Evolutionary conservation across 441 rosid genomes (phyloP), one percentile per base, ranked within the genome.

Genomic region (Kokia cookei): DNA sequence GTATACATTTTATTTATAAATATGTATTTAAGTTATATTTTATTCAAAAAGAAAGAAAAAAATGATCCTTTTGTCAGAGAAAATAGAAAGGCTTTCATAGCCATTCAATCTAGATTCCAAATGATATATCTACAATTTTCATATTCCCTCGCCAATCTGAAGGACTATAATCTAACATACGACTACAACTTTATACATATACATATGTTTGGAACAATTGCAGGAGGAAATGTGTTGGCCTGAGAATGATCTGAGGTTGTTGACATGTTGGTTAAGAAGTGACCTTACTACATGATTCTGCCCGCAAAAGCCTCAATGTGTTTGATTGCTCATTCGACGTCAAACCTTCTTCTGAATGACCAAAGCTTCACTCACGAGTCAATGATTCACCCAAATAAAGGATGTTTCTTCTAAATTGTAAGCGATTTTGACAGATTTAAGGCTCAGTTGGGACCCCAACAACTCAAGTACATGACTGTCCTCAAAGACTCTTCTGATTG

Each of bases 401-500:
- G 43, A 61, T 45, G 22, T 61, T 32, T 29, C 17, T 27, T 29
- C 40, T 29, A 13, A 61, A 32, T 32, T 32, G 37, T 32, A 32
- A 32, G 37, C 6, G 6, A 32, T 32, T 1, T 32, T 32, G 8
- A 4, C 10, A 6, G 13, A 54, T 3, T 57, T 11, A 58, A 3
- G n/a, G 5, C 5, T 57, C 35, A 57, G 35, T 73, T 69, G 1
- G 83, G 82, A 57, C 81, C 84, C 87, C 84, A 84, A 19, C 85
- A 84, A 37, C 84, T 84, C 71, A 84, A 72, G 73, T 76, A 78
- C 82, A 80, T 75, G 80, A 79, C 81, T 37, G 51, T 79, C 72
- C 79, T 78, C 43, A 80, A 42, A 8, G 85, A 75, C 43, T 80
- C 85, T 53, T 82, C 85, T 0, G 78, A 14, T 50, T 75, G 78